These are phyloP conservation scores for Streptanthus diversifolius DNA, from an alignment of 345 rosid genomes.

Conservation along the genomic window DNA sequence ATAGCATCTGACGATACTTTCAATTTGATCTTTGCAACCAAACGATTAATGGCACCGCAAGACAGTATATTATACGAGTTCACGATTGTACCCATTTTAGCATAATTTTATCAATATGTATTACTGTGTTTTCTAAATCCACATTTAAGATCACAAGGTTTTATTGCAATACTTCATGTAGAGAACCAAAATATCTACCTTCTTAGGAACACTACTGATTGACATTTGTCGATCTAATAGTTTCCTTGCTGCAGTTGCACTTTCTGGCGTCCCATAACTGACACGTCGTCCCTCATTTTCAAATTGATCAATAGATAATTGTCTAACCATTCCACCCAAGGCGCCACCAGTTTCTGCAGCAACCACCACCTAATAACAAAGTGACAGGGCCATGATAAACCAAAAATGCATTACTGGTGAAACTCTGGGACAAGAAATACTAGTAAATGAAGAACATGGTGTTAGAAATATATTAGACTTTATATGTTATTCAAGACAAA, in stretches of 20 bases:
- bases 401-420: not conserved
- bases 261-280: slow-evolving; percentile 84
- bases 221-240: slow-evolving; percentile 89
- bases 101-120: not conserved
- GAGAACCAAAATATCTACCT: slow-evolving; percentile 43
- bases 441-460: slow-evolving; percentile 14
- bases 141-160: slow-evolving; percentile 8
- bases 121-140: not conserved
- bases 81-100: not conserved
- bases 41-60: slow-evolving; percentile 1
- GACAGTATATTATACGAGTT: not conserved
- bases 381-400: slow-evolving; percentile 16
- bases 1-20: not conserved
- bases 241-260: slow-evolving; percentile 88
- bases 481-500: not conserved
- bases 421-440: not conserved
- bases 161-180: slow-evolving; percentile 9
- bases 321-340: slow-evolving; percentile 89
- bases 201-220: slow-evolving; percentile 80
- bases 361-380: slow-evolving; percentile 64
- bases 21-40: not conserved
- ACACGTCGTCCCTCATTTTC: slow-evolving; percentile 93
- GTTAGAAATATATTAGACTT: slow-evolving; percentile 8
- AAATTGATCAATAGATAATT: slow-evolving; percentile 86
- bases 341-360: slow-evolving; percentile 93